phyloP scores from a whole-genome alignment of 2,329 filamentous ascomycete genomes.

The Albifimbria verrucaria region DNA sequence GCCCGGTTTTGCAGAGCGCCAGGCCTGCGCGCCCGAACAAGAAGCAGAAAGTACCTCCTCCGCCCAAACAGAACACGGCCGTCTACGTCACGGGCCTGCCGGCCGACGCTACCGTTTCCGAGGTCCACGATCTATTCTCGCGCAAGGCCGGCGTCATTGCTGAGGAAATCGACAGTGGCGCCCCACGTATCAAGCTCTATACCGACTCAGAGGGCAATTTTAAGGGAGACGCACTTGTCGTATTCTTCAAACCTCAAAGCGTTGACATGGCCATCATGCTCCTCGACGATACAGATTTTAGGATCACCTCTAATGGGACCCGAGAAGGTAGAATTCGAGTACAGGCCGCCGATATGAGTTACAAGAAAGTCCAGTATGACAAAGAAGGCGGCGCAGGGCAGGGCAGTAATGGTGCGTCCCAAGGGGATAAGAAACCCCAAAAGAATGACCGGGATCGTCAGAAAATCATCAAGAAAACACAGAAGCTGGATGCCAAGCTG shows the following conservation, averaged over 20 bases:
- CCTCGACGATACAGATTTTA: conserved; percentile 78
- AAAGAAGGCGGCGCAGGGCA: conserved; percentile 24
- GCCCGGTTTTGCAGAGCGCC: conserved; percentile 24
- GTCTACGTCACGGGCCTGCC: conserved; percentile 91
- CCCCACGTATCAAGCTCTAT: conserved; percentile 92
- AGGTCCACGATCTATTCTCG: conserved; percentile 81
- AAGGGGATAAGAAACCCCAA: conserved; percentile 38
- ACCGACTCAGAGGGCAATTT: conserved; percentile 75
- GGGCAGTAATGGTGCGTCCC: conserved; percentile 15
- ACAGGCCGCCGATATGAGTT: conserved; percentile 81
- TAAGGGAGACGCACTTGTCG: conserved; percentile 89
- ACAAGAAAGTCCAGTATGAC: conserved; percentile 80
- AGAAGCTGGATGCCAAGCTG: conserved; percentile 87
- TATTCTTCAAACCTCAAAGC: conserved; percentile 95
- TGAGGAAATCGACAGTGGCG: conserved; percentile 86
- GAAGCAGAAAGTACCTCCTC: conserved; percentile 44
- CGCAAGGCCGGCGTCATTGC: conserved; percentile 85
- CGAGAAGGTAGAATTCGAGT: conserved; percentile 69
- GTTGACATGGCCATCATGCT: conserved; percentile 80
- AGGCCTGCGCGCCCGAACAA: conserved; percentile 39
- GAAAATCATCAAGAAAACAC: conserved; percentile 87
- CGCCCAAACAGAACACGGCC: conserved; percentile 73
- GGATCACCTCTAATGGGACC: conserved; percentile 54
- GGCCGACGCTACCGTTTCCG: conserved; percentile 70
- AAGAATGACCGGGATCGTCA: conserved; percentile 69